Conservation (phyloP, 108 stramenopile species). For the Nitzschia sp. region DNA sequence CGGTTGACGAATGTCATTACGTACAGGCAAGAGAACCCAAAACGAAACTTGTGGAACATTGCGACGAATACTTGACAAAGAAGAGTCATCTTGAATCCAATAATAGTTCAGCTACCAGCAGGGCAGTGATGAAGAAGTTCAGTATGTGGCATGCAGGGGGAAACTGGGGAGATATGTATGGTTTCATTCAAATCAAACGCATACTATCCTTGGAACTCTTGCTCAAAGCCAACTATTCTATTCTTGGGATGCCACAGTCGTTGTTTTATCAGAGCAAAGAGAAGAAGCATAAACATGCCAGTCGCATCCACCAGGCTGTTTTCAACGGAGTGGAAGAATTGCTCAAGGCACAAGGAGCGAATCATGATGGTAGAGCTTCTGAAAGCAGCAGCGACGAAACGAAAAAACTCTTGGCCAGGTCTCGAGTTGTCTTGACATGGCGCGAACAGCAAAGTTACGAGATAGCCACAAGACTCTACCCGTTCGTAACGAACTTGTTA, state of each 20-base stretch:
- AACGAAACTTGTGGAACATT: neutral
- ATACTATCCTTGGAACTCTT: slow-evolving; percentile 23
- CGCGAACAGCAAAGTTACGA: slow-evolving; percentile 37
- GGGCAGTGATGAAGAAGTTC: neutral
- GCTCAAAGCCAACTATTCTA: slow-evolving; percentile 24
- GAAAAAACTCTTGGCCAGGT: neutral
- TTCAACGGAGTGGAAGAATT: slow-evolving; percentile 5
- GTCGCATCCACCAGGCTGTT: slow-evolving; percentile 9
- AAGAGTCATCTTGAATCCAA: neutral
- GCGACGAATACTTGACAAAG: neutral
- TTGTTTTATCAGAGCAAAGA: slow-evolving; percentile 21
- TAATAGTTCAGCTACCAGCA: neutral
- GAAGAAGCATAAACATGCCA: slow-evolving; percentile 4
- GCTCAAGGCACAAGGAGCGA: neutral
- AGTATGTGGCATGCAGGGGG: slow-evolving; percentile 49
- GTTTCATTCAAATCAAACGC: slow-evolving; percentile 13
- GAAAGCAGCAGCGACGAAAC: no score
- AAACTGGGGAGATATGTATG: slow-evolving; percentile 47
- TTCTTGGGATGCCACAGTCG: slow-evolving; percentile 41
- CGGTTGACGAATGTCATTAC: slow-evolving; percentile 7
- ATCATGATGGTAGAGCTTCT: no score
- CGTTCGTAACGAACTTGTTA: slow-evolving; percentile 35
- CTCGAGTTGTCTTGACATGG: slow-evolving; percentile 36
- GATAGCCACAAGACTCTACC: slow-evolving; percentile 29
- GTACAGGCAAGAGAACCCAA: slow-evolving; percentile 1